Evolutionary conservation across 2,329 filamentous ascomycete genomes (phyloP), one percentile per base, ranked within the genome.

Genomic region (Davidsoniella virescens): DNA sequence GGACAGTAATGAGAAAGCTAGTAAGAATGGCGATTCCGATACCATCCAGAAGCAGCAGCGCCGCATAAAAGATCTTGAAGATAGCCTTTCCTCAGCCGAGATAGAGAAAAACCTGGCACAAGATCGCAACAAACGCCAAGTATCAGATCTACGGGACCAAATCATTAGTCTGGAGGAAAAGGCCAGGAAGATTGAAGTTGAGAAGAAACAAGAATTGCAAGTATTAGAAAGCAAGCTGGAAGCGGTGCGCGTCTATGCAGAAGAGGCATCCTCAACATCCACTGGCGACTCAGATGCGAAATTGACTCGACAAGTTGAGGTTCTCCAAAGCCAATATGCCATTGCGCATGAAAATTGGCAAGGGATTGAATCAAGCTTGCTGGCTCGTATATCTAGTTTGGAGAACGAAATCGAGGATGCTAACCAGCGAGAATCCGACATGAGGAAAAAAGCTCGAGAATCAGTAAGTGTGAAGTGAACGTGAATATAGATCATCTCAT

Each of bases 331-430:
- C 5, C 93, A 98, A 62, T 94, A 98, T 64, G 80, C 87, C 1
- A 80, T 93, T 50, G 92, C 92, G 1, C 92, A 86, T 57, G 87
- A 94, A 60, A 98, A 98, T 59, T 98, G 93, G 92, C 88, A 95
- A 61, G 86, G 87, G 0, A 93, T 98, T 54, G 90, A 98, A 64
- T 78, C 84, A 8, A 93, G 85, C 2, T 67, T 98, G 29, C 75
- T 90, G 47, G 78, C 85, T 18, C 78, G 88, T 52, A 73, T 92
- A 9, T 73, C 80, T 3, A 81, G 70, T 46, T 70, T 96, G 8
- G 92, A 98, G 63, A 92, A 84, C 61, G 93, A 98, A 63, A 78
- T 86, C 51, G 88, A 96, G 60, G 92, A 98, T 59, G 77, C 85
- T 7, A 72, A 79, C 46, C 80, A 80, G 57, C 80, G 86, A 52